Evolutionary conservation across 768 basidiomycete species (phyloP), one percentile per base, ranked within the genome.

Genomic region (Exidia glandulosa): DNA sequence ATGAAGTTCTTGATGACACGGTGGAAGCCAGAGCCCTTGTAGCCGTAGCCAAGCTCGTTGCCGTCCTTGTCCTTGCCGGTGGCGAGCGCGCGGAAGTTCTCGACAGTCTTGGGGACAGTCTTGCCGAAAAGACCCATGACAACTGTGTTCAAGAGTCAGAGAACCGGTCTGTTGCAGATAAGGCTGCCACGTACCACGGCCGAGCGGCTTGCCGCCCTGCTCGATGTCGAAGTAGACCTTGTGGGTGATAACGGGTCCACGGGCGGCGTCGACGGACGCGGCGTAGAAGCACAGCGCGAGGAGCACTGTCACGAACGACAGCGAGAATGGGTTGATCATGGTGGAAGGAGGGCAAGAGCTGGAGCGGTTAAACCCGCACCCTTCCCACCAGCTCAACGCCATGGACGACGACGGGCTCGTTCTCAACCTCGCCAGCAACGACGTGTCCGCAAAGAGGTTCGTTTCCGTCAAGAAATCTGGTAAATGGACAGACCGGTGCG

Each of bases 21-120:
- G 76, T 99, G 95, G 84, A 99, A 99, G 66, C 86, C 86, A 62
- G 92, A 94, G 48, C 91, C 94, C 74, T 95, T 88, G 81, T 93
- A 99, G 10, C 94, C 94, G 69, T 80, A 95, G 19, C 86, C 92
- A 58, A 88, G 81, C 19, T 83, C 82, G 1, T 79, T 79, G 62
- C 89, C 90, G 60, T 88, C 83, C 75, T 87, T 90, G 66, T 81
- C 83, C 66, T 84, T 77, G 60, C 94, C 90, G 36, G 92, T 90
- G 13, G 90, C 77, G 65, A 99, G 80, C 55, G 93, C 91, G 60
- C 93, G 87, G 84, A 98, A 98, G 82, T 98, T 98, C 80, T 94
- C 94, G 29, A 79, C 94, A 32, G 94, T 97, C 76, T 94, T 94
- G 59, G 94, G 94, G 52, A 96, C 94, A 54, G 92, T 92, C 88